Conservation (phyloP, 2,329 filamentous ascomycete genomes). For the Zymoseptoria brevis region DNA sequence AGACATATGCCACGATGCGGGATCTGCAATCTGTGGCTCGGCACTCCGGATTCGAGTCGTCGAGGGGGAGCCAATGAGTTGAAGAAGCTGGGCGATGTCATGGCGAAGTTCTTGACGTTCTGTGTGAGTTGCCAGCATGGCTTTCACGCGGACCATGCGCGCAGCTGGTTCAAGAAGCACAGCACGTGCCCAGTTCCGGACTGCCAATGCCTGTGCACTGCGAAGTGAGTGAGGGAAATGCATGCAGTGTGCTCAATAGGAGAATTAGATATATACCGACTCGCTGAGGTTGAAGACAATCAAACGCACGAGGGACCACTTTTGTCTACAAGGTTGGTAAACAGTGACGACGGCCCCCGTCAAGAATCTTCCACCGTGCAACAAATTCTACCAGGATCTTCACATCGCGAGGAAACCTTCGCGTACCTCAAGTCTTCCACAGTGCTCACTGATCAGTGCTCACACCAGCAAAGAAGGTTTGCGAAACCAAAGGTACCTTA, state of each 20-base stretch:
- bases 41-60: slow-evolving; percentile 46
- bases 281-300: not conserved
- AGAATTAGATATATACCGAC: not conserved
- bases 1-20: slow-evolving; percentile 56
- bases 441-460: not conserved
- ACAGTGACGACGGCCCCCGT: not conserved
- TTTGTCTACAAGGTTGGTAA: not conserved
- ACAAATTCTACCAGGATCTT: not conserved
- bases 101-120: slow-evolving; percentile 51
- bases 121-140: slow-evolving; percentile 58
- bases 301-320: not conserved
- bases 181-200: slow-evolving; percentile 48
- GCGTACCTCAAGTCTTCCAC: not conserved
- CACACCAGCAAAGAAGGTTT: not conserved
- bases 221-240: not conserved
- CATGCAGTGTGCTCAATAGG: not conserved
- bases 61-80: slow-evolving; percentile 24
- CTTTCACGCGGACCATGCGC: slow-evolving; percentile 55
- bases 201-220: slow-evolving; percentile 45
- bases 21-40: slow-evolving; percentile 55
- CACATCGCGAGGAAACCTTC: not conserved
- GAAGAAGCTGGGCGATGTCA: slow-evolving; percentile 33
- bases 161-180: slow-evolving; percentile 52
- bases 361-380: not conserved
- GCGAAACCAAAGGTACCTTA: not conserved